Conservation (phyloP, 129 eudicot species). For the Ambrosia artemisiifolia region DNA sequence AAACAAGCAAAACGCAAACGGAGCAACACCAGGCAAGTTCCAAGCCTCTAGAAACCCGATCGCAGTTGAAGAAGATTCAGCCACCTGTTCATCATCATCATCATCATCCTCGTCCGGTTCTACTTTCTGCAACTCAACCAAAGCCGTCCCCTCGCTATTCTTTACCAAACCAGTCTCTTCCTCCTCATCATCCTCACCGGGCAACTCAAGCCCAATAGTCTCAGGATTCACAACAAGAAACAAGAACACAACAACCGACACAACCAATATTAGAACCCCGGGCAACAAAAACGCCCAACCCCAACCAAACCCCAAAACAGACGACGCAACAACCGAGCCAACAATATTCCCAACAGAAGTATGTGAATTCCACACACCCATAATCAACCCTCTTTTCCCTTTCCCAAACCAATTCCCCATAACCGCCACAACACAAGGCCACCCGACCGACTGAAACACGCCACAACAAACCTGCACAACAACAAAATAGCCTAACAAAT, state of each 20-base stretch:
- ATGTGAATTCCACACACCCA: conserved; percentile 95
- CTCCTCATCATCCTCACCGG: conserved; percentile 44
- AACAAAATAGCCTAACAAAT: conserved; percentile 49
- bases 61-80: conserved; percentile 37
- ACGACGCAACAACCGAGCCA: conserved; percentile 79
- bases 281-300: conserved; percentile 95
- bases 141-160: conserved; percentile 51
- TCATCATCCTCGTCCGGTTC: conserved; percentile 34
- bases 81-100: conserved; percentile 30
- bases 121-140: conserved; percentile 44
- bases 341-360: conserved; percentile 84
- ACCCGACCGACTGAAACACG: conserved; percentile 83
- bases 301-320: conserved; percentile 81
- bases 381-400: conserved; percentile 71
- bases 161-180: conserved; percentile 30
- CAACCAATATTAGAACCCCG: conserved; percentile 47
- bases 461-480: conserved; percentile 69
- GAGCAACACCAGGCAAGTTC: conserved; percentile 81
- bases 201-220: conserved; percentile 60
- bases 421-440: conserved; percentile 97
- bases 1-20: conserved; percentile 80
- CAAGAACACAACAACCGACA: conserved; percentile 45
- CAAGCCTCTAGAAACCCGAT: conserved; percentile 91
- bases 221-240: conserved; percentile 85
- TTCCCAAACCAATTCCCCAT: conserved; percentile 97